Evolutionary conservation across 2,329 filamentous ascomycete genomes (phyloP).

Genomic region (Allantophomopsis cytisporea): DNA sequence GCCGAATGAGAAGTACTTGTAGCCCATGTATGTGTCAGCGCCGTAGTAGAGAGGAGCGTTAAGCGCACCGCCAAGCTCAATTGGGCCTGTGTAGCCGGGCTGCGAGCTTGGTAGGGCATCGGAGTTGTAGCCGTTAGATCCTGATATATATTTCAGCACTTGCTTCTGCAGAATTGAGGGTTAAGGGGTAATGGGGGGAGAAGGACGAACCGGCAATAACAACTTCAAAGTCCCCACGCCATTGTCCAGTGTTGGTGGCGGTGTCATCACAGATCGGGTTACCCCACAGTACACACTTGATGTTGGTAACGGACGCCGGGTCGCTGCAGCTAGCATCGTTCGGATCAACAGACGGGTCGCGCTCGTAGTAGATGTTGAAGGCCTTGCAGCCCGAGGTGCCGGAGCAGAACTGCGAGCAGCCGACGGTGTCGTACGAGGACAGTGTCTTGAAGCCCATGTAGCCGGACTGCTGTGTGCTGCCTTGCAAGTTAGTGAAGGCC

Average conservation of each 20-base stretch:
- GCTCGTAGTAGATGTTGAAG: constrained; percentile 18
- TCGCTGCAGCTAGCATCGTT: constrained; percentile 14
- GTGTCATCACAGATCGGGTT: constrained; percentile 12
- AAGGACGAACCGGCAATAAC: constrained; percentile 23
- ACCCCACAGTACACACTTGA: constrained; percentile 20
- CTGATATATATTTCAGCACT: constrained; percentile 16
- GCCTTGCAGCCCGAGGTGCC: constrained; percentile 12
- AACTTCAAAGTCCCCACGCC: constrained; percentile 20
- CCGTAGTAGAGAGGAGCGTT: constrained; percentile 13
- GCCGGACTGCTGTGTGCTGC: constrained; percentile 12
- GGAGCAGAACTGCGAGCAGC: constrained; percentile 17
- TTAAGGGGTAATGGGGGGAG: constrained; percentile 4
- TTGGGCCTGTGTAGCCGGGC: constrained; percentile 14
- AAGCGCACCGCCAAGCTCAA: constrained; percentile 17
- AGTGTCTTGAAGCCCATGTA: constrained; percentile 17
- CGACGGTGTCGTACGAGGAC: constrained; percentile 14
- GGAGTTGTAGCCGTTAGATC: constrained; percentile 24
- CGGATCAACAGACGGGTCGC: constrained; percentile 19
- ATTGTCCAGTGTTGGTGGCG: constrained; percentile 20
- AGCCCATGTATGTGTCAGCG: constrained; percentile 16
- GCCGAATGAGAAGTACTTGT: constrained; percentile 1
- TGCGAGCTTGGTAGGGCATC: constrained; percentile 7
- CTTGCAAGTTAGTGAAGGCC: constrained; percentile 18
- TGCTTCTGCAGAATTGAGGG: constrained; percentile 7
- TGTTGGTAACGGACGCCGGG: constrained; percentile 17